Conservation (phyloP, 495 filamentous ascomycete species). For the Schizothecium vesticola region DNA sequence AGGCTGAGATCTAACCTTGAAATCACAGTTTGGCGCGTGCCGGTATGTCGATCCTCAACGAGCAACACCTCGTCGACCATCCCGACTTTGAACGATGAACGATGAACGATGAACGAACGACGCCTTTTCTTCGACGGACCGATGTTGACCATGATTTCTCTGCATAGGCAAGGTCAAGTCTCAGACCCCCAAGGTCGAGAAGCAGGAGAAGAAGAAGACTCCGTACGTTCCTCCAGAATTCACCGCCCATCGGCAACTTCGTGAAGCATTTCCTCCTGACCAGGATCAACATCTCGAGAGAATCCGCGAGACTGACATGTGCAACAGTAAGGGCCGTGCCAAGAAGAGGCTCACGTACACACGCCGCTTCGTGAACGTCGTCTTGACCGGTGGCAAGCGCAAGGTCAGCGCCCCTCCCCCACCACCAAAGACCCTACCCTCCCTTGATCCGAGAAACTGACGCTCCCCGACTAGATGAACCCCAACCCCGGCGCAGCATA, state of each 20-base stretch:
- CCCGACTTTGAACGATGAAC: neutral
- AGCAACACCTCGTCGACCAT: neutral
- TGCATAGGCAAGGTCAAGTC: constrained; percentile 45
- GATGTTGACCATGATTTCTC: neutral
- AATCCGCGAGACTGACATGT: constrained; percentile 13
- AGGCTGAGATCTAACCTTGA: constrained; percentile 10
- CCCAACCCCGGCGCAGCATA: constrained; percentile 44
- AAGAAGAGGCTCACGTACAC: constrained; percentile 98
- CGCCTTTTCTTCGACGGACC: neutral
- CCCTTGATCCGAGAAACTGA: neutral
- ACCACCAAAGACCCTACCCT: neutral
- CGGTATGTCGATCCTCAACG: constrained; percentile 21
- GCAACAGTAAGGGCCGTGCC: constrained; percentile 75
- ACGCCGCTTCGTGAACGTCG: constrained; percentile 98
- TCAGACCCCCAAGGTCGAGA: constrained; percentile 65
- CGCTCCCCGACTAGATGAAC: constrained; percentile 39
- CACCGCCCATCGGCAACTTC: neutral
- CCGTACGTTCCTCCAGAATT: constrained; percentile 42
- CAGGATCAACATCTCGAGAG: neutral
- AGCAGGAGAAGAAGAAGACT: constrained; percentile 85
- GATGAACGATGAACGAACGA: neutral
- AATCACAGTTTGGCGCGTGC: constrained; percentile 32
- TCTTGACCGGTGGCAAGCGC: constrained; percentile 97
- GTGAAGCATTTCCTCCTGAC: neutral
- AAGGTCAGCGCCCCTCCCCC: constrained; percentile 57